Percentiles rank a stretch among this genome's conserved stretches.
Conservation (phyloP, 345 rosid species). For the Gossypium longicalyx region DNA sequence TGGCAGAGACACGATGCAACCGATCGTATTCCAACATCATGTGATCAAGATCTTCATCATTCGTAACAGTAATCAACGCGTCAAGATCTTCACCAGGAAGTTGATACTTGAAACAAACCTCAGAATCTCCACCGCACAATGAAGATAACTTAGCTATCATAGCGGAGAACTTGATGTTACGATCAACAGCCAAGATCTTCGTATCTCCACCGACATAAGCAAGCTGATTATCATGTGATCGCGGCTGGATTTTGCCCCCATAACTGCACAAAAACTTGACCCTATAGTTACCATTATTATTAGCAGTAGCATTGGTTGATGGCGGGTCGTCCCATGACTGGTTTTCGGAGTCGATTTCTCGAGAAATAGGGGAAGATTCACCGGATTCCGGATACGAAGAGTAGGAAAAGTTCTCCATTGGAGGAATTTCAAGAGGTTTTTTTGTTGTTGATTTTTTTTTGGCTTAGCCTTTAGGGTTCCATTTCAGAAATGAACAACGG, state of each 20-base stretch:
- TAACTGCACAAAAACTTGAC: slow-evolving; percentile 64
- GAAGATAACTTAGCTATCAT: slow-evolving; percentile 38
- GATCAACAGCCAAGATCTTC: slow-evolving; percentile 55
- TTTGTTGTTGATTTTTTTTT: background rate
- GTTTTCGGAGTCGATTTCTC: slow-evolving; percentile 53
- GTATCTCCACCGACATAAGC: slow-evolving; percentile 61
- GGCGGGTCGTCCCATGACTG: slow-evolving; percentile 48
- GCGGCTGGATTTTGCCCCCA: slow-evolving; percentile 64
- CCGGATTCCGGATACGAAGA: slow-evolving; percentile 54
- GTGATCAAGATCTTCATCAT: slow-evolving; percentile 62
- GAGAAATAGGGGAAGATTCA: slow-evolving; percentile 53
- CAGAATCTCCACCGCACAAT: slow-evolving; percentile 26
- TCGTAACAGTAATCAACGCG: slow-evolving; percentile 59
- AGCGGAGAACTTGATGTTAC: slow-evolving; percentile 32
- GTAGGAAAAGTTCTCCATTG: slow-evolving; percentile 45
- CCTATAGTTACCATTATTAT: slow-evolving; percentile 27
- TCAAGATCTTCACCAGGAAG: slow-evolving; percentile 70
- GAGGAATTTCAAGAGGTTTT: background rate
- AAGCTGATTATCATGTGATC: slow-evolving; percentile 55
- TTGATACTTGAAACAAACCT: slow-evolving; percentile 52
- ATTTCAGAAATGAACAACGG: slow-evolving; percentile 2
- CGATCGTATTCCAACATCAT: slow-evolving; percentile 70
- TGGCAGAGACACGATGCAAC: slow-evolving; percentile 34
- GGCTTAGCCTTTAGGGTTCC: background rate
- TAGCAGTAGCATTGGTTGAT: slow-evolving; percentile 6